These are phyloP conservation scores for Chaetothyriales sp. DNA, from an alignment of 2,329 filamentous ascomycete genomes.

Conservation along the genomic window DNA sequence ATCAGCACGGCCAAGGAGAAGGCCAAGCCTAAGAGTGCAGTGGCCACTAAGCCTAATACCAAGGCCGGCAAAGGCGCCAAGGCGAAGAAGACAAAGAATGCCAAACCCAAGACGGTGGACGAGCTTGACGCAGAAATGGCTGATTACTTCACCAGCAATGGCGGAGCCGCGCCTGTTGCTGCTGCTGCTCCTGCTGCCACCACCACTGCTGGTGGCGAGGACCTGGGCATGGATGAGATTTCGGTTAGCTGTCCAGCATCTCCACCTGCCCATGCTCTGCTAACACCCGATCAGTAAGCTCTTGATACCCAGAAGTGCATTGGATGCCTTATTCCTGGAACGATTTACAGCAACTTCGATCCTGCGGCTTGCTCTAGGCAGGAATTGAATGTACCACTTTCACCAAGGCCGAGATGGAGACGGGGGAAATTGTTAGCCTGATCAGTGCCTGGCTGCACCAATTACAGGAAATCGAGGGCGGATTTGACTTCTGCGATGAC, in stretches of 20 bases:
- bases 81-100: conserved; percentile 60
- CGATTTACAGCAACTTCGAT: neutral
- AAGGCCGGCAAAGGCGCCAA: conserved; percentile 35
- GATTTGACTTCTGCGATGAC: neutral
- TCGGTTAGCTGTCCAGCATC: conserved; percentile 26
- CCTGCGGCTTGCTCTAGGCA: neutral
- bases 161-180: conserved; percentile 27
- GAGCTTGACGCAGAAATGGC: conserved; percentile 96
- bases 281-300: neutral
- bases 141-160: conserved; percentile 62
- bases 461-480: neutral
- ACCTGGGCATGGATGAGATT: conserved; percentile 43
- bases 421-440: neutral
- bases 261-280: conserved; percentile 5
- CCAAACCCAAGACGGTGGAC: conserved; percentile 75
- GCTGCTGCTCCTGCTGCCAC: conserved; percentile 32
- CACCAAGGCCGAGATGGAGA: neutral
- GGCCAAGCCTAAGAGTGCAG: conserved; percentile 68
- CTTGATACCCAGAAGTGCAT: neutral
- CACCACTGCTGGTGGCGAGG: conserved; percentile 34
- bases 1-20: conserved; percentile 32
- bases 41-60: conserved; percentile 49
- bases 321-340: neutral
- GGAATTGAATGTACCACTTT: neutral
- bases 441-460: neutral